Base-by-base conservation (phyloP, 1,284 basidiomycete genomes). In the Trichosporon coremiiforme region DNA sequence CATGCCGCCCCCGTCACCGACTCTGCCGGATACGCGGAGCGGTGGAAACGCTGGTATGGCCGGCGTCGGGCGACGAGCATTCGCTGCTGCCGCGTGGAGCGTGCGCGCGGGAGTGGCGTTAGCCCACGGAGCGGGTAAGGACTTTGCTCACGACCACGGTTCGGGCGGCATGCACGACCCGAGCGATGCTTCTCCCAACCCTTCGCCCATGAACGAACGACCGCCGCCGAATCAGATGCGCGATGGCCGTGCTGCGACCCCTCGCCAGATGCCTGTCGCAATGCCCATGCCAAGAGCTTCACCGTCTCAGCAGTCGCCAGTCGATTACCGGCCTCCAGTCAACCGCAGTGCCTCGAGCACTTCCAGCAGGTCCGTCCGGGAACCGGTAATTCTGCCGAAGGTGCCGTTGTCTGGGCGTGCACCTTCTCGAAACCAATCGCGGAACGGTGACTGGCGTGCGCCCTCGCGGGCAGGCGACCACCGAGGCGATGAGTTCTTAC, bases 41-140 rank as follows among this genome's bases (percentile, higher is more conserved):
- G 92, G 92, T 4, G 92, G 92, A 1, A 89, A 87, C 72, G 92
- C 92, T 6, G 93, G 93, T 0, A 94, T 94, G 92, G 93, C 93
- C 0, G 93, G 93, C 17, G 92, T 95, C 2, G 93, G 93, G 4
- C 85, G 93, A 71, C 85, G 93, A 72, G 93, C 91, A 0, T 94
- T 95, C 73, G 90, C 90, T 1, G 91, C 92, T 8, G 92, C 88
- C 8, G 90, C 91, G 2, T 83, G 82, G 82, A 77, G 78, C n/a
- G 79, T 81, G 0, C 74, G 78, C 38, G 79, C 79, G 1, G 80
- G 80, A 20, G 76, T 81, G 1, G 75, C 76, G 2, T 69, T 82
- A 25, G 78, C 70, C 4, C 50, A 66, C 4, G 55, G 25, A 38
- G 38, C 63, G 15, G 67, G 64, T 15, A 47, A 50, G 15, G 62